phyloP scores from a whole-genome alignment of 176 grass and related monocot genomes.

The Saccharum officinarum region DNA sequence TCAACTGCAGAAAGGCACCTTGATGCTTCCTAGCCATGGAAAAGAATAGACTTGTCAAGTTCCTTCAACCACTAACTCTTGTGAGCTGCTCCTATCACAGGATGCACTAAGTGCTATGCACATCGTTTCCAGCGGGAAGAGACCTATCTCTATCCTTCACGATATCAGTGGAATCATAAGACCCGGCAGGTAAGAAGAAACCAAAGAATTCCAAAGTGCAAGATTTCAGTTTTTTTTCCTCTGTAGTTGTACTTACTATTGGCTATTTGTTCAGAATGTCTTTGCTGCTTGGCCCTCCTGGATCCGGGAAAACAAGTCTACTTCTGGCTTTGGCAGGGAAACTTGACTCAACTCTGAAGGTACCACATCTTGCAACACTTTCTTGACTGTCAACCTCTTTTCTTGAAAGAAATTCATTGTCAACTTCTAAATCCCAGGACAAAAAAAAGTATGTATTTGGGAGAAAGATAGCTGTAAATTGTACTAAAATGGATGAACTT shows the following conservation, averaged over 20 bases:
- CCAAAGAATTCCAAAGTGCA: not conserved
- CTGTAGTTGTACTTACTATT: not conserved
- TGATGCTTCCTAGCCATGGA: not conserved
- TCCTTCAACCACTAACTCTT: conserved; percentile 34
- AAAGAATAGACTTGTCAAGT: not conserved
- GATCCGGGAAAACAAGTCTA: conserved; percentile 88
- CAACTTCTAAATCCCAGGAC: not conserved
- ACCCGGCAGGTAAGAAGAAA: conserved; percentile 59
- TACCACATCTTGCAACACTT: conserved; percentile 31
- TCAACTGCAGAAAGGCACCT: not conserved
- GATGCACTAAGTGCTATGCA: conserved; percentile 62
- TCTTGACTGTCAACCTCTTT: not conserved
- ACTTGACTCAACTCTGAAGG: conserved; percentile 73
- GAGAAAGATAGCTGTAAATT: not conserved
- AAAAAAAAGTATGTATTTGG: not conserved
- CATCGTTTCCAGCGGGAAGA: conserved; percentile 73
- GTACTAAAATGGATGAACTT: not conserved
- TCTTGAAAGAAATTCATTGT: not conserved
- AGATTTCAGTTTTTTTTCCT: not conserved
- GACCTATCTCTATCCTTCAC: conserved; percentile 69
- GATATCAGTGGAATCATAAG: conserved; percentile 82
- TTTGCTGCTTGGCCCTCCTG: conserved; percentile 84
- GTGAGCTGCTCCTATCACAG: conserved; percentile 32
- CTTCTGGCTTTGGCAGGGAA: conserved; percentile 89
- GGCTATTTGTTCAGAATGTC: conserved; percentile 63